A percentile compares a stretch with the other conserved stretches of the same genome.
These are phyloP conservation scores for Beauveria sp. DNA, from an alignment of 2,329 filamentous ascomycete genomes.

Conservation along the genomic window DNA sequence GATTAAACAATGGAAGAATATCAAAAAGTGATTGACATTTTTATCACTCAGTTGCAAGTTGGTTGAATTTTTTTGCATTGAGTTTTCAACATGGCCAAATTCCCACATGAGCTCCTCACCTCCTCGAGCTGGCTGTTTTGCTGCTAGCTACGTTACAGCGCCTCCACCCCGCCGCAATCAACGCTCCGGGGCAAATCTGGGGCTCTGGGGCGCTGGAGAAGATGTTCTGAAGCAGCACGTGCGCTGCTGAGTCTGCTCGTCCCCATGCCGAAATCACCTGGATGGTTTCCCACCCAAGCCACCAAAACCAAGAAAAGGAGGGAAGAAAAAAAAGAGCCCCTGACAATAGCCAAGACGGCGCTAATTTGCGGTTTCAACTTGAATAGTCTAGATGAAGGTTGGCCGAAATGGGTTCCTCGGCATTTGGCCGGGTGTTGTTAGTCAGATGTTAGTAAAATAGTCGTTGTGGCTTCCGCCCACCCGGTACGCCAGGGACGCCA, in stretches of 20 bases:
- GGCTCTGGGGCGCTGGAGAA: neutral
- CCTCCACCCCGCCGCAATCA: neutral
- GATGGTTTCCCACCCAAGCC: neutral
- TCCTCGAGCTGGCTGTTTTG: no score
- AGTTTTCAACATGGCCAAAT: no score
- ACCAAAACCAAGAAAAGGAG: no score
- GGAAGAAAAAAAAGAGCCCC: neutral
- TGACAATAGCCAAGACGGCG: neutral
- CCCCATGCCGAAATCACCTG: neutral
- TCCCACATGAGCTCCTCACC: no score
- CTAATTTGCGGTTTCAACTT: neutral
- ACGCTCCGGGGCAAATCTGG: neutral
- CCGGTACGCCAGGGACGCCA: neutral
- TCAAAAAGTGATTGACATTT: no score
- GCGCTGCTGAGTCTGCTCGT: neutral
- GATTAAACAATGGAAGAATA: no score
- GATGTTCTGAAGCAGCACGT: neutral
- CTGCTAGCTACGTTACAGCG: neutral
- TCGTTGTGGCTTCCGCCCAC: neutral
- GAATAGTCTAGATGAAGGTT: neutral
- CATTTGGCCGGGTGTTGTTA: neutral
- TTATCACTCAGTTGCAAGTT: no score
- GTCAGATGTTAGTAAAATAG: neutral
- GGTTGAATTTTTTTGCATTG: no score
- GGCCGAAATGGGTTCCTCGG: neutral